These are phyloP conservation scores for Favolaschia claudopus DNA, from an alignment of 768 basidiomycete genomes.

Conservation along the genomic window DNA sequence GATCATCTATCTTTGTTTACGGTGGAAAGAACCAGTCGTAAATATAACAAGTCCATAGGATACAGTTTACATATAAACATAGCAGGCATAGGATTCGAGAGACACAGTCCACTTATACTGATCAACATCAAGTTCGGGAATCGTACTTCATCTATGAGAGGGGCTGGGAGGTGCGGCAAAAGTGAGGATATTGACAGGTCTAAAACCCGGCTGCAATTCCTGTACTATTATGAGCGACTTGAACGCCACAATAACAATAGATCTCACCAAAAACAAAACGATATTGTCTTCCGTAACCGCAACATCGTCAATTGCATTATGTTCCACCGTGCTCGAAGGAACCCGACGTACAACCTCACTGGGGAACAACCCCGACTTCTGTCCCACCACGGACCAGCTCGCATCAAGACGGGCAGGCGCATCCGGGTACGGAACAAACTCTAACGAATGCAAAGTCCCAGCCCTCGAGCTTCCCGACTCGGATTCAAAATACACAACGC, in stretches of 20 bases:
- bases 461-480: conserved; percentile 34
- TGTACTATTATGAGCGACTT: conserved; percentile 25
- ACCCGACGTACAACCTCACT: conserved; percentile 52
- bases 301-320: conserved; percentile 56
- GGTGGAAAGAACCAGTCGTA: conserved; percentile 44
- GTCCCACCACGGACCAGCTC: conserved; percentile 53
- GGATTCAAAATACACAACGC: conserved; percentile 54
- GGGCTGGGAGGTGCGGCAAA: conserved; percentile 44
- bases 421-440: conserved; percentile 54
- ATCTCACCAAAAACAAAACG: conserved; percentile 60
- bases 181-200: conserved; percentile 54
- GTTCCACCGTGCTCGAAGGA: conserved; percentile 52
- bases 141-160: conserved; percentile 8
- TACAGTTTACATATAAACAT: neutral
- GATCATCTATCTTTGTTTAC: conserved; percentile 73
- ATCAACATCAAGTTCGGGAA: too few relatives aligned
- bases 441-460: conserved; percentile 46
- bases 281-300: conserved; percentile 69
- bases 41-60: conserved; percentile 10
- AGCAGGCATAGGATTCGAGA: too few relatives aligned
- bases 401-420: conserved; percentile 28
- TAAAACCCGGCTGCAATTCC: conserved; percentile 48
- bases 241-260: neutral
- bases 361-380: conserved; percentile 47
- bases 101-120: too few relatives aligned